Evolutionary conservation across 2,329 filamentous ascomycete genomes (phyloP), one percentile per base, ranked within the genome.

Genomic region (Fusarium sp.): DNA sequence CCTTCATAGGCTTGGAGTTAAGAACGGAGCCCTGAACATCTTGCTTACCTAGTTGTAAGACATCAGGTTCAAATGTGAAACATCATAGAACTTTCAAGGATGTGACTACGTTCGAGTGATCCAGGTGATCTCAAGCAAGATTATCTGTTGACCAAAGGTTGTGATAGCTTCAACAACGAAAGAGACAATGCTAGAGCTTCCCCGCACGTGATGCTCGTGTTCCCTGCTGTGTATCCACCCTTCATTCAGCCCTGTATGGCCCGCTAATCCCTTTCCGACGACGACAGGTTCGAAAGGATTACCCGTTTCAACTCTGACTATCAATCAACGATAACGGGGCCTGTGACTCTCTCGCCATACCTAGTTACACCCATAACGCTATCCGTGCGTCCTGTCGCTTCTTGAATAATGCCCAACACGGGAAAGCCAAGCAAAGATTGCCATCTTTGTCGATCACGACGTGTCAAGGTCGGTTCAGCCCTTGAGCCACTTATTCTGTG

Each of bases 401-500:
- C 47, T 45, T 51, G 17, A 24, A 58, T 26, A 58, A 84, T 84
- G 83, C 83, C 83, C 38, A 84, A 84, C 75, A 84, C 79, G 30
- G 83, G 83, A 38, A 81, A 79, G 68, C 83, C 83, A 26, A 84
- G 83, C 70, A 79, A 79, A 53, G 83, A 84, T 74, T 84, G 83
- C 63, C 82, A 84, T 57, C 79, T 84, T 44, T 84, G 83, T 69
- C 82, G 83, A 39, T 73, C 77, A 45, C 77, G 83, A 54, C 81
- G 83, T 44, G 83, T 84, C 70, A 84, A 84, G 81, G 83, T 84
- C 38, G 68, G 81, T 77, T 24, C 18, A 54, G 22, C 48, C 22
- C 30, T 36, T 44, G 32, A 63, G 56, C 35, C 39, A 50, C 50
- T 69, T 48, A 28, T 28, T 50, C 17, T 26, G 22, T 66, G 66